Evolutionary conservation across 192 early-diverging fungal species (phyloP), one percentile per base, ranked within the genome.

Genomic region (Linnemannia schmuckeri): DNA sequence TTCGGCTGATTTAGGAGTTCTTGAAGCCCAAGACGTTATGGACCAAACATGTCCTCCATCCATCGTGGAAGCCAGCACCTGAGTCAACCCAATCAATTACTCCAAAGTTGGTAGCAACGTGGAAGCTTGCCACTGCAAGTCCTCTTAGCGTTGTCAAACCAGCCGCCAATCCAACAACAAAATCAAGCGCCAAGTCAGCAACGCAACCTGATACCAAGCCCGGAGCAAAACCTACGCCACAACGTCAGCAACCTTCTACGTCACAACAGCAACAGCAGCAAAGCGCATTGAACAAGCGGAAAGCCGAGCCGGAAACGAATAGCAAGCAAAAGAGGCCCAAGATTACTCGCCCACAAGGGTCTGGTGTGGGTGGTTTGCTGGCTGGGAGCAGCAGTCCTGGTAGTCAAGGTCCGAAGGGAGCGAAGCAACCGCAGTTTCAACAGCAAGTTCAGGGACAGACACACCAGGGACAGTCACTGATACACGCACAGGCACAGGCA

Each of bases 271-370:
- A 77, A n/a, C 47, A 49, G 15, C 73, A 75, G 33, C 69, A 61
- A 49, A 40, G 71, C 8, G 70, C 35, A 38, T 30, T 76, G 3
- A 87, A 75, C 37, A 84, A 87, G 66, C 70, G 85, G 30, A 87
- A 87, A 38, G 52, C 85, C 6, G 85, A 87, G 3, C 76, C 77
- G 8, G 85, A 87, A 13, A 35, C 71, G 6, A 74, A 18, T 38
- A 40, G 49, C 0, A 78, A 78, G 35, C 75, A 76, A 20, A 87
- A 87, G 44, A 81, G 74, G 40, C 54, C 83, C 37, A 86, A 87
- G 73, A 87, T 87, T 27, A 42, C 81, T 27, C 85, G 85, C 6
- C 79, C 76, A 24, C 72, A 79, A 18, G 72, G 41, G 4, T 47
- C 72, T 7, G 78, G 68, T 68, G 15, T 69, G 20, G 76, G 75